Base-by-base conservation (phyloP, 2,329 filamentous ascomycete genomes). In the Botryotinia calthae region DNA sequence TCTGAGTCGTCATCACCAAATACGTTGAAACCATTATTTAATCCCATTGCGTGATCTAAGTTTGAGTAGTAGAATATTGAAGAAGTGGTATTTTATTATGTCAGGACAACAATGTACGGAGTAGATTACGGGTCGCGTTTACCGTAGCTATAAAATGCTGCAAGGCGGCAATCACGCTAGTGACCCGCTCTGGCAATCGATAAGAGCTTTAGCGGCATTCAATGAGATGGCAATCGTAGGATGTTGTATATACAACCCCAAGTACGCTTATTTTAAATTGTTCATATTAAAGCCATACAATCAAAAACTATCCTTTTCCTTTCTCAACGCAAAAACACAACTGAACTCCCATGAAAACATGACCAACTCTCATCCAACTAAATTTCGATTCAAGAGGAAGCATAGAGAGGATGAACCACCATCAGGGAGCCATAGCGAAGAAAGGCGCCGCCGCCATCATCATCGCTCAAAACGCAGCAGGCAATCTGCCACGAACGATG, bases 1-100 rank as follows among this genome's bases (percentile, higher is more conserved):
- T 89, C 89, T 1, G 86, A 87, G 76, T 87, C 86, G 74, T 85
- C 86, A 75, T 87, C 87, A 75, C 87, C 88, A 76, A 92, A 89
- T 75, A 89, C 85, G 1, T 87, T 91, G 56, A 92, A 84, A 68
- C 90, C 90, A 76, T 86, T 87, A 31, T 85, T 85, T 70, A 88
- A 82, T 8, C 82, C 81, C n/a, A 74, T 54, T 54, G n/a, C 18
- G 51, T 54, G 6, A 7, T 54, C n/a, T 28, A 18, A 28, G n/a
- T 5, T 28, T n/a, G 51, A 28, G 18, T 54, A 54, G 51, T 54
- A 28, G 14, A 54, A 54, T 54, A n/a, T 54, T 54, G 51, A 54
- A 28, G 51, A 54, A 28, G 51, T 28, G 51, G 51, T 18, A 54
- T 28, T 54, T 54, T 28, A 25, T 16, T 54, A 54, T 54, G 14